These are phyloP conservation scores for Marasmius oreades DNA, from an alignment of 1,284 basidiomycete genomes.

Conservation along the genomic window DNA sequence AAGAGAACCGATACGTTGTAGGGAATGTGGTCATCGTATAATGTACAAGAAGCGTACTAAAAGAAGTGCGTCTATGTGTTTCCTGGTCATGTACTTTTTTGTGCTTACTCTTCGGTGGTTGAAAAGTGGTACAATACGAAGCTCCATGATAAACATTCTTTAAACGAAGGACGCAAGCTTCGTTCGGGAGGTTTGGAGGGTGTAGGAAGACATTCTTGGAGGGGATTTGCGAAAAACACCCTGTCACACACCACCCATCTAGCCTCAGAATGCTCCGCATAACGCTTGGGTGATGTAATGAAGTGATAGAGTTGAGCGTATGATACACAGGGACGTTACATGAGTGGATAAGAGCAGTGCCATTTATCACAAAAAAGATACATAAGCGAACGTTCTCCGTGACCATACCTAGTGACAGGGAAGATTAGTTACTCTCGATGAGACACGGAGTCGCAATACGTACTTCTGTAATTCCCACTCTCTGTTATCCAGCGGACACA, in stretches of 20 bases:
- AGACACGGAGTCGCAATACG: conserved; percentile 24
- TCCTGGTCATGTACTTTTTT: conserved; percentile 1
- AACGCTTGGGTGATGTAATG: no score
- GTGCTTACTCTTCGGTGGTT: conserved; percentile 15
- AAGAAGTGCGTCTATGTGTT: conserved; percentile 64
- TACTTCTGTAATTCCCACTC: conserved; percentile 95
- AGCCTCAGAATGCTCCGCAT: no score
- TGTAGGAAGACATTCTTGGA: no score
- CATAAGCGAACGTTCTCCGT: not conserved
- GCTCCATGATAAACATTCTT: conserved; percentile 63
- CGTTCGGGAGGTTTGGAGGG: no score
- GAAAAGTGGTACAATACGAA: conserved; percentile 85
- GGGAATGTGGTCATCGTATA: conserved; percentile 96
- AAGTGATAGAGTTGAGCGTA: no score
- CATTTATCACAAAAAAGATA: not conserved
- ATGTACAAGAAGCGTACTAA: conserved; percentile 99
- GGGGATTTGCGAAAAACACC: no score
- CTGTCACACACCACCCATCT: no score
- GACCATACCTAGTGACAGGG: not conserved
- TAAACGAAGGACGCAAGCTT: no score
- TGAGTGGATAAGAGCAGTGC: not conserved
- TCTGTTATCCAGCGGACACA: conserved; percentile 97
- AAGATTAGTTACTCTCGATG: not conserved
- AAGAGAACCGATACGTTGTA: conserved; percentile 94
- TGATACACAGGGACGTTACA: not conserved